phyloP scores from a whole-genome alignment of 768 basidiomycete species.

The Leccinum incarnatum region DNA sequence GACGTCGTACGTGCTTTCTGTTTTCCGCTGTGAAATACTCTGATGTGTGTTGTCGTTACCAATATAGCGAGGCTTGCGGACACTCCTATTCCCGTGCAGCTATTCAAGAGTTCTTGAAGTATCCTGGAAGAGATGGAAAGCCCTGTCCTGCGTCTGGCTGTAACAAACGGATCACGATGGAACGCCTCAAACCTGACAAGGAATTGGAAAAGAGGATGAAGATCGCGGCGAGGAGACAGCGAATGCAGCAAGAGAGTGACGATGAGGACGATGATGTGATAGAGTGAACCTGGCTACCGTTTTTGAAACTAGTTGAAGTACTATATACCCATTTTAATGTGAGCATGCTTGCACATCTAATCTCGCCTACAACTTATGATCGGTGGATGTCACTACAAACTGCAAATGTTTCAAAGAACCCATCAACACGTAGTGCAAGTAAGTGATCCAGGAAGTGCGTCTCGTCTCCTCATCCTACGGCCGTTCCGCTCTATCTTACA shows the following conservation, averaged over 20 bases:
- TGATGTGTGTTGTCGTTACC: background rate
- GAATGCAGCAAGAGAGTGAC: constrained; percentile 37
- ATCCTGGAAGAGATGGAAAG: constrained; percentile 31
- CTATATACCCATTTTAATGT: constrained; percentile 13
- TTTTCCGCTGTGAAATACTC: background rate
- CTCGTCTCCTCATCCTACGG: background rate
- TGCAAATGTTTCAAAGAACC: background rate
- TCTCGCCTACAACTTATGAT: background rate
- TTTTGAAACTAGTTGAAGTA: background rate
- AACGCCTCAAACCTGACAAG: constrained; percentile 51
- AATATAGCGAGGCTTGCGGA: constrained; percentile 57
- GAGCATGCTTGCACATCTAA: background rate
- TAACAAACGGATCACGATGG: constrained; percentile 51
- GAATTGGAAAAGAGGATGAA: constrained; percentile 63
- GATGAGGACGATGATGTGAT: constrained; percentile 52
- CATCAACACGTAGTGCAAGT: background rate
- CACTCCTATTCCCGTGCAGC: constrained; percentile 81
- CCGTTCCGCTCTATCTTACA: background rate
- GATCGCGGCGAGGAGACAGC: constrained; percentile 51
- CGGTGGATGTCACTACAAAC: background rate
- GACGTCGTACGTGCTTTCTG: constrained; percentile 63
- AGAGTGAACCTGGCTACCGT: constrained; percentile 36
- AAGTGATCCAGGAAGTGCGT: background rate
- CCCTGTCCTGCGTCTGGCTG: constrained; percentile 77
- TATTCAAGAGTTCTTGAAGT: constrained; percentile 61